Base-by-base conservation (phyloP, 176 grass and related monocot species). In the Cenchrus fungigraminus region DNA sequence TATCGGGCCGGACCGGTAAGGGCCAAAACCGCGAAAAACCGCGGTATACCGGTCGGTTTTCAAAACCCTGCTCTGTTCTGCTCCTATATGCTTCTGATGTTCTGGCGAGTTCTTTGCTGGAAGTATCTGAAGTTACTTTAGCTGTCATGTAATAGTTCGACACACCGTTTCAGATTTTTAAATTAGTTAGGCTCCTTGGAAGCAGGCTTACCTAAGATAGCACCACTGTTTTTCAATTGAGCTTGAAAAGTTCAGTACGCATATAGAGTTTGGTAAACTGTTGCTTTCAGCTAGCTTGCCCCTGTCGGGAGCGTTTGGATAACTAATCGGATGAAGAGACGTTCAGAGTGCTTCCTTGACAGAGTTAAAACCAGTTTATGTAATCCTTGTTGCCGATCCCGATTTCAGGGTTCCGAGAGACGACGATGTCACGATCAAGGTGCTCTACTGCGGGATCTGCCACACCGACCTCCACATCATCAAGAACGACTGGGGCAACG, bases 391-490 rank as follows among this genome's bases (percentile, higher is more conserved):
- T 16, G 14, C 20, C 28, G 12, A 45, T 9, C 19, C 1, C 16
- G 58, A 53, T 68, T 87, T 22, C 75, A 94, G 92, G 77, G 62
- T 51, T 55, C 49, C 66, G 40, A 85, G 69, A 25, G 90, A 92
- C 55, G 82, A 88, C 15, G 90, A 94, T 83, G 92, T 94, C 57
- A 92, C 90, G 10, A 79, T 94, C 88, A 94, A 92, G 89, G 84
- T 94, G 52, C 87, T 94, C 76, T 94, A 74, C 83, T 94, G 92
- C 22, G 92, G 90, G 16, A 89, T 92, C 81, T 94, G 92, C 81
- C 92, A 94, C 87, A 94, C 92, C 0, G 92, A 94, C 61, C 87
- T 94, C 5, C 90, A 94, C 53, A 49, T 50, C 40, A 86, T 92
- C 85, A 92, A 80, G 84, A 94, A 94, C 75, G 84, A 94, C n/a